Evolutionary conservation across 768 basidiomycete genomes (phyloP), one percentile per base, ranked within the genome.

Genomic region (Naganishia randhawae): DNA sequence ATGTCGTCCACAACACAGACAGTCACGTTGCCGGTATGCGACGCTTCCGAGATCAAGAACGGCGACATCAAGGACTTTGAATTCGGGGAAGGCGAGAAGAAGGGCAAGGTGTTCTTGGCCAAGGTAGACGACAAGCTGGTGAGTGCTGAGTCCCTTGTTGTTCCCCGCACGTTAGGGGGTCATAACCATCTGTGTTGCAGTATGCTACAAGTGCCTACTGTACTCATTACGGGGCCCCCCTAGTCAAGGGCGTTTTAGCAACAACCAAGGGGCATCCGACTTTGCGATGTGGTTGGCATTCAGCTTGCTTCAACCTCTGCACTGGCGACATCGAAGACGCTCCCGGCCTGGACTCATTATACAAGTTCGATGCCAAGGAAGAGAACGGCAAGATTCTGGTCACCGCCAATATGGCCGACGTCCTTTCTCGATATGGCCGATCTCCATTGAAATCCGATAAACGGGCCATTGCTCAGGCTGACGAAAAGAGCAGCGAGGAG

Each of bases 161-260:
- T 29, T 45, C 25, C 89, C 72, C 45, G 16, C 53, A 7, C 27
- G 42, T 1, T 25, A 27, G 14, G 22, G 16, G 22, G 16, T 13
- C 16, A 67, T 19, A 22, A 41, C 1, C 16, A 57, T 29, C 4
- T 0, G 17, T 1, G 22, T 3, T 11, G 32, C 29, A 76, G 74
- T 73, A 75, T 42, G 89, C 91, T 7, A 92, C 89, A 0, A 88
- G 86, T 69, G 89, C 89, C 2, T 89, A 85, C 79, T 95, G 92
- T 80, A 93, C 91, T 1, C 92, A 95, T 78, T 94, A 92, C 76
- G 92, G 92, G 13, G 92, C 92, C 2, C 91, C 91, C 1, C 83
- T 94, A 2, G 86, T 83, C 5, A 50, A 91, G 77, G 79, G 51
- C 53, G 78, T 71, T 25, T 35, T 50, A 29, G 25, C 17, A 25